Evolutionary conservation across 75 land plant genomes (phyloP).

Genomic region (Gnetum montanum): DNA sequence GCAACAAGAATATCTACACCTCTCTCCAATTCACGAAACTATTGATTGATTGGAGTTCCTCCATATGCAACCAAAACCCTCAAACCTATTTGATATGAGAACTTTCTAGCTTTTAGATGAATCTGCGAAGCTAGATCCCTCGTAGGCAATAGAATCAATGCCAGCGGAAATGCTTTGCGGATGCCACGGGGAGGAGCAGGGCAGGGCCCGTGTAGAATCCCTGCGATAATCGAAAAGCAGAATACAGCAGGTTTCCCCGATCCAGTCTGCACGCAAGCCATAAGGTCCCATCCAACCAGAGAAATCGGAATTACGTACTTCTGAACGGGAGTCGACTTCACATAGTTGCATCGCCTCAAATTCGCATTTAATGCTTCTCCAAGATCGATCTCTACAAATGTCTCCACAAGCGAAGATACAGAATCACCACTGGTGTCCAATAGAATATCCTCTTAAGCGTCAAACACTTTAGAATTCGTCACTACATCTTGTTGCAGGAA

Average conservation of each 20-base stretch:
- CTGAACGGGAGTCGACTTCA: constrained; percentile 82
- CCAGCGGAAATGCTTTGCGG: constrained; percentile 60
- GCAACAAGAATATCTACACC: no score
- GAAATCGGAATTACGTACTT: constrained; percentile 74
- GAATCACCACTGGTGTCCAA: constrained; percentile 64
- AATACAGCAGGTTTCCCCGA: constrained; percentile 88
- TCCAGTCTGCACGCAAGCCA: constrained; percentile 95
- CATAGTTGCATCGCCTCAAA: constrained; percentile 65
- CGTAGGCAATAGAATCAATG: constrained; percentile 78
- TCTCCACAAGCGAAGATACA: constrained; percentile 51
- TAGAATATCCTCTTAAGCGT: constrained; percentile 82
- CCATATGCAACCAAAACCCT: no score
- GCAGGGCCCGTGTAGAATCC: constrained; percentile 49
- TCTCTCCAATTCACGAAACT: no score
- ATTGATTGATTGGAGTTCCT: no score
- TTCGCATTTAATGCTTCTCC: constrained; percentile 51
- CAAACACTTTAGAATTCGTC: no score
- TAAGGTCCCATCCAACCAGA: constrained; percentile 66
- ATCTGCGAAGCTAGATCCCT: constrained; percentile 76
- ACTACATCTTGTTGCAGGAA: no score
- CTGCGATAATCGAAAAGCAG: constrained; percentile 80
- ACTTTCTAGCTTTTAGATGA: no score
- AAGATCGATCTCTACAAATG: constrained; percentile 61
- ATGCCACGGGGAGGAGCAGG: constrained; percentile 39
- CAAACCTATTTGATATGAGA: no score